Base-by-base conservation (phyloP, 2,329 filamentous ascomycete species). In the Clonostachys rhizophaga region DNA sequence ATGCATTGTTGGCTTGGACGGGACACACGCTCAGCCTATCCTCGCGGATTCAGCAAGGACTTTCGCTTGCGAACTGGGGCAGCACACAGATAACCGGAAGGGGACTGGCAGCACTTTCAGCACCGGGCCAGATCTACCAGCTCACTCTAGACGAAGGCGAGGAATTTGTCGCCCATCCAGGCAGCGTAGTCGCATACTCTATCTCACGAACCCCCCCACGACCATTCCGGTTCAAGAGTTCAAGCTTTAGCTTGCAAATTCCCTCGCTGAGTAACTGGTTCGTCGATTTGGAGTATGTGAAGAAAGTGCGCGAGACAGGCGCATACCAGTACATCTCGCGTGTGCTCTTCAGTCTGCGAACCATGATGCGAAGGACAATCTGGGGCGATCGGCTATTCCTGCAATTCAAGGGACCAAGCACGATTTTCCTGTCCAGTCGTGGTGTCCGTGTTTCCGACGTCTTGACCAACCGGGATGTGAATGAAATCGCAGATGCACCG, bases 321-420 rank as follows among this genome's bases (percentile, higher is more conserved):
- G 79, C 81, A 5, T 97, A 91, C 83, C 87, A 85, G 59, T 72
- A 79, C 9, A 54, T 90, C 2, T 78, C 84, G 40, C 76, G 76
- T n/a, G 60, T 82, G 33, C 65, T 87, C 8, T 89, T 87, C 65
- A 79, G 71, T 36, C 54, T 95, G 17, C 82, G 90, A 50, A 96
- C 91, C 0, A 84, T 86, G 70, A 75, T 86, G 40, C 79, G 91
- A 50, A 81, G 88, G 58, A 89, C 89, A 2, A 87, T 99, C 48
- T 97, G 91, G 89, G 94, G 94, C 18, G 94, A 99, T 63, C 74
- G 92, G 68, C 74, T 97, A 24, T 97, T 97, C 67, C 72, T 99
- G 34, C 87, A 89, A 60, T 96, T 99, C 63, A 80, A 85, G 48
- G 94, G 94, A 1, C 94, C 94, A 3, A 81, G 81, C 6, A 96